phyloP scores from a whole-genome alignment of 352 stramenopile species.

The Phytopythium boreale region DNA sequence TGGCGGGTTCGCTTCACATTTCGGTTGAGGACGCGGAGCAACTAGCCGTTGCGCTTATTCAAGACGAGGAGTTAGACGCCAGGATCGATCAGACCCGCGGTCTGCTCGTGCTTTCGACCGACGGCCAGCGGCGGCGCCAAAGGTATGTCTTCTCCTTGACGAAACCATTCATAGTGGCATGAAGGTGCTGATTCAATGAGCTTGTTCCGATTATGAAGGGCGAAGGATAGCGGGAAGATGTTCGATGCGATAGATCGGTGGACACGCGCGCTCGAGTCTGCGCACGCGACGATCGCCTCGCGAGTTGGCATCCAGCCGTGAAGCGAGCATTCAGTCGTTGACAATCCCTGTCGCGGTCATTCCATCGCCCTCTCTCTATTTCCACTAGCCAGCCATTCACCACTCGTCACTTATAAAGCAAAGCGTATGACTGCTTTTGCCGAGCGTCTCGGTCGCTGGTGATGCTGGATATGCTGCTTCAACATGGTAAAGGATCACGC shows the following conservation, averaged over 20 bases:
- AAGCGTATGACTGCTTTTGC: neutral
- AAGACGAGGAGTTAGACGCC: conserved; percentile 87
- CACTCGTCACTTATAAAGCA: neutral
- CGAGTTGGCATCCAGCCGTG: conserved; percentile 29
- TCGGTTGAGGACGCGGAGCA: conserved; percentile 82
- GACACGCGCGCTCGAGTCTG: conserved; percentile 46
- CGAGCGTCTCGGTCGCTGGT: neutral
- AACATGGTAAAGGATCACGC: too few species aligned
- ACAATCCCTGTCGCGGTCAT: neutral
- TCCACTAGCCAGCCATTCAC: neutral
- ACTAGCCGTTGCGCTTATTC: conserved; percentile 90
- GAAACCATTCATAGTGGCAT: too few species aligned
- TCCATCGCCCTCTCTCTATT: neutral
- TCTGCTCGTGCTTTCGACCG: conserved; percentile 40
- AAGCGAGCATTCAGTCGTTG: conserved; percentile 5
- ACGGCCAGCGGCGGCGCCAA: conserved; percentile 27
- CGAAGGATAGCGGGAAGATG: conserved; percentile 49
- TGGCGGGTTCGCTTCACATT: conserved; percentile 91
- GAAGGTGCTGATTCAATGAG: conserved; percentile 10
- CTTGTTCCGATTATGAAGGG: conserved; percentile 16
- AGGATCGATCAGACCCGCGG: conserved; percentile 88
- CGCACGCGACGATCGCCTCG: conserved; percentile 41
- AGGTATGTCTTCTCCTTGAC: conserved; percentile 21
- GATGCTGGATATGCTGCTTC: too few species aligned
- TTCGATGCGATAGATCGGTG: conserved; percentile 70